Evolutionary conservation across 1,284 basidiomycete species (phyloP).

Genomic region (Microbotryum intermedium): DNA sequence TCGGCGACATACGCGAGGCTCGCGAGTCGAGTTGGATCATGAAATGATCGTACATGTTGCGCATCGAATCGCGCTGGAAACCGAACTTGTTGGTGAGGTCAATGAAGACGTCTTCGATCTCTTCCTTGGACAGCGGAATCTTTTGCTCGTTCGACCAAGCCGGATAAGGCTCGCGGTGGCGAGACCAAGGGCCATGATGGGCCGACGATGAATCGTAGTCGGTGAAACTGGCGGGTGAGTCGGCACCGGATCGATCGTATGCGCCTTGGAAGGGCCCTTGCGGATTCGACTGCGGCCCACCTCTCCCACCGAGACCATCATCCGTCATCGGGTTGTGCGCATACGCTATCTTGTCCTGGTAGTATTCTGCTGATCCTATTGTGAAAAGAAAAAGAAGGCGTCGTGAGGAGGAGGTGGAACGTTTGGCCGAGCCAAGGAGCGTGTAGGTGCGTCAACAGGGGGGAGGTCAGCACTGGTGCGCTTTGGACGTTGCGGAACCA

Average conservation of each 20-base stretch:
- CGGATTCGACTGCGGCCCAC: conserved; percentile 1
- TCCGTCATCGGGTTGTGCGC: too few species aligned
- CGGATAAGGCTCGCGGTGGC: conserved; percentile 66
- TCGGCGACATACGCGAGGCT: conserved; percentile 93
- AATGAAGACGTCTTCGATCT: conserved; percentile 97
- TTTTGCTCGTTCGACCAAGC: conserved; percentile 87
- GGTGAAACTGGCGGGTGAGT: conserved; percentile 22
- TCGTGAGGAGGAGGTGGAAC: too few species aligned
- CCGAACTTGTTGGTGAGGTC: conserved; percentile 99
- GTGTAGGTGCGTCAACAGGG: too few species aligned
- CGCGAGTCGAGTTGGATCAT: conserved; percentile 97
- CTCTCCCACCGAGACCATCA: too few species aligned
- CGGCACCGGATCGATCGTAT: conserved; percentile 16
- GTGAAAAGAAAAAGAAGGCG: too few species aligned
- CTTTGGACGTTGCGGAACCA: too few species aligned
- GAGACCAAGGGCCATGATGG: conserved; percentile 16
- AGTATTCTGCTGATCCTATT: too few species aligned
- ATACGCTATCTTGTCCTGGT: too few species aligned
- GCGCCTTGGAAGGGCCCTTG: conserved; percentile 19
- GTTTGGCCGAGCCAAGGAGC: too few species aligned
- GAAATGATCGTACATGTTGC: conserved; percentile 81
- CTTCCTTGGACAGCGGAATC: conserved; percentile 94
- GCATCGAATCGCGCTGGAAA: conserved; percentile 74
- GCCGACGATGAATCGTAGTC: conserved; percentile 26
- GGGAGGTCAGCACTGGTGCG: too few species aligned